Evolutionary conservation across 768 basidiomycete genomes (phyloP).

Genomic region (Phaeotremella skinneri): DNA sequence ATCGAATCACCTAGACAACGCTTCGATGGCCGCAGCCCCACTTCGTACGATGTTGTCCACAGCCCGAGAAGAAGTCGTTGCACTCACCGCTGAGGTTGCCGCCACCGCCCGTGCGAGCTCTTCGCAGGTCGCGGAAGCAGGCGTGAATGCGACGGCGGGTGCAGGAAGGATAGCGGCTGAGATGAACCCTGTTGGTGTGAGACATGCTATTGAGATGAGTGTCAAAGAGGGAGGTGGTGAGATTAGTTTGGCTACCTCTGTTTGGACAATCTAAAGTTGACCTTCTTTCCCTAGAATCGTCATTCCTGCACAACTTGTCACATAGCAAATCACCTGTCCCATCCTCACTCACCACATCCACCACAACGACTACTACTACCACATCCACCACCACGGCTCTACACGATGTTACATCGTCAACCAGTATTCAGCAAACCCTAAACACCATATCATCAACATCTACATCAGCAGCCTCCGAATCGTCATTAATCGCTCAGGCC

Average conservation of each 20-base stretch:
- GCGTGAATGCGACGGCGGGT: neutral
- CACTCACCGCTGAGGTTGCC: conserved; percentile 21
- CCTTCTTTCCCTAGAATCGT: conserved; percentile 20
- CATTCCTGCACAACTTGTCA: conserved; percentile 1
- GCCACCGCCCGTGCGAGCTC: conserved; percentile 12
- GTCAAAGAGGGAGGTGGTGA: conserved; percentile 22
- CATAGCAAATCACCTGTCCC: neutral
- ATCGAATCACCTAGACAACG: neutral
- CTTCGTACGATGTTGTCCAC: conserved; percentile 23
- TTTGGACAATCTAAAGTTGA: neutral
- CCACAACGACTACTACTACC: conserved; percentile 1
- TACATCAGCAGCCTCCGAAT: conserved; percentile 6
- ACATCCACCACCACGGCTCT: neutral
- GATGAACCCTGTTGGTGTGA: conserved; percentile 25
- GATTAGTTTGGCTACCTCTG: neutral
- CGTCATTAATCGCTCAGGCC: conserved; percentile 17
- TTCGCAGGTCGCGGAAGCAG: neutral
- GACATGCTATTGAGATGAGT: conserved; percentile 21
- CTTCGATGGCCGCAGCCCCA: conserved; percentile 24
- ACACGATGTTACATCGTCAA: neutral
- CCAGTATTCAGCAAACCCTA: neutral
- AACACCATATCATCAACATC: conserved; percentile 7
- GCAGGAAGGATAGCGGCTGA: conserved; percentile 8
- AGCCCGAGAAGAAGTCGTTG: conserved; percentile 25
- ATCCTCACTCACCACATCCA: conserved; percentile 17